Evolutionary conservation across 331 rosid genomes (phyloP).

Genomic region (Saraca asoca): DNA sequence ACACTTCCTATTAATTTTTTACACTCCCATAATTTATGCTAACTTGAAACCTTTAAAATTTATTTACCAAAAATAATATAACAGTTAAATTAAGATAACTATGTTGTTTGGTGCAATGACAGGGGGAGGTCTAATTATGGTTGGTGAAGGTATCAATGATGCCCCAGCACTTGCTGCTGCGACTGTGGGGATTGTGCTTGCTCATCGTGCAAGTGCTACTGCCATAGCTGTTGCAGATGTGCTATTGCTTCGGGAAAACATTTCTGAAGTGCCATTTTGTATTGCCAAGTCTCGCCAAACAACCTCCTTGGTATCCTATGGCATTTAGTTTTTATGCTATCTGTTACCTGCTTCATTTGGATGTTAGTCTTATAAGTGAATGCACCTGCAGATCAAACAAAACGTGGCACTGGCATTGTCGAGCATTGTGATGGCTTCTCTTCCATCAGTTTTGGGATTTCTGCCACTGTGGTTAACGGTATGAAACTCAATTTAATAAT

Average conservation of each 20-base stretch:
- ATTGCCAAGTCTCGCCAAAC: conserved; percentile 96
- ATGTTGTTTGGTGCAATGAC: neutral
- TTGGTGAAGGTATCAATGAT: conserved; percentile 96
- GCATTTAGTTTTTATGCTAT: neutral
- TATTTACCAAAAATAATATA: too few relatives aligned
- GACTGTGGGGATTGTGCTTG: conserved; percentile 94
- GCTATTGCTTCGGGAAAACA: conserved; percentile 76
- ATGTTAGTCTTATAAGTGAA: conserved; percentile 19
- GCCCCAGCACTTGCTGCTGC: conserved; percentile 99
- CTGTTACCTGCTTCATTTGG: conserved; percentile 10
- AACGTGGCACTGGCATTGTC: conserved; percentile 84
- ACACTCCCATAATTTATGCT: neutral
- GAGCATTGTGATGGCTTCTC: conserved; percentile 78
- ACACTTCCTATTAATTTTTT: conserved; percentile 13
- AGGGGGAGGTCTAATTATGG: conserved; percentile 98
- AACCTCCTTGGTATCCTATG: conserved; percentile 69
- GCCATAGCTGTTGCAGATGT: conserved; percentile 95
- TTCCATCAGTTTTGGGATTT: conserved; percentile 90
- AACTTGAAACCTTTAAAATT: too few relatives aligned
- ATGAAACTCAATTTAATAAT: conserved; percentile 37
- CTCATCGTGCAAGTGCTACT: conserved; percentile 97
- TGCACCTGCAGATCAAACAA: conserved; percentile 79
- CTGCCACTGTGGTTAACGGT: conserved; percentile 97
- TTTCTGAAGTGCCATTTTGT: conserved; percentile 88
- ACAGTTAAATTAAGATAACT: too few relatives aligned